phyloP scores from a whole-genome alignment of 169 alveolate species.

The Babesia divergens region DNA sequence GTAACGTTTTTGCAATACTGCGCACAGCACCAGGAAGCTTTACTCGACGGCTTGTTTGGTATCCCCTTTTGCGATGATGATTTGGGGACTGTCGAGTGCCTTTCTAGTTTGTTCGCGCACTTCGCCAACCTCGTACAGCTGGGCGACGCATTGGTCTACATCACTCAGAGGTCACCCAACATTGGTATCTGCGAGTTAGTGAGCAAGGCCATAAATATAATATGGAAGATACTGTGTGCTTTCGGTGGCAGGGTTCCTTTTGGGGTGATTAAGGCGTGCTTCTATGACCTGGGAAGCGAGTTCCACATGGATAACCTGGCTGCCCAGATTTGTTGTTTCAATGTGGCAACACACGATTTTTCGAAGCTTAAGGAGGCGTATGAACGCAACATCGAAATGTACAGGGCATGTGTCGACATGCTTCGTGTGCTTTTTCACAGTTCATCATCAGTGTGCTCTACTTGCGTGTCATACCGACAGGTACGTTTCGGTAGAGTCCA shows the following conservation, averaged over 20 bases:
- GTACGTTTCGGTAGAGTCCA: background rate
- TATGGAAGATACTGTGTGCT: slow-evolving; percentile 6
- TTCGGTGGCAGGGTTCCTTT: slow-evolving; percentile 16
- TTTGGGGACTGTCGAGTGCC: slow-evolving; percentile 8
- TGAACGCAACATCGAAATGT: background rate
- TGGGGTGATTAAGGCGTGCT: slow-evolving; percentile 25
- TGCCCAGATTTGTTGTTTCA: slow-evolving; percentile 44
- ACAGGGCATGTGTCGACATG: slow-evolving; percentile 2
- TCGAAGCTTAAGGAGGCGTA: background rate
- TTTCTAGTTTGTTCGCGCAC: slow-evolving; percentile 10
- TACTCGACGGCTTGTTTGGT: background rate
- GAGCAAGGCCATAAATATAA: background rate
- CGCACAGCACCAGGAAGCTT: background rate
- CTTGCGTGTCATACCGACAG: slow-evolving; percentile 9
- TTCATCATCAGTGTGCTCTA: background rate
- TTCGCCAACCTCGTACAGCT: slow-evolving; percentile 15
- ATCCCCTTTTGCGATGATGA: background rate
- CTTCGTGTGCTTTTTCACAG: background rate
- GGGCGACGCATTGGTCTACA: slow-evolving; percentile 28
- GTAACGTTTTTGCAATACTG: background rate
- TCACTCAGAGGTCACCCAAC: slow-evolving; percentile 43
- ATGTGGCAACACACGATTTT: background rate
- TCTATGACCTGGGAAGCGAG: slow-evolving; percentile 50
- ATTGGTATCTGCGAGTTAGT: background rate
- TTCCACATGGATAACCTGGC: slow-evolving; percentile 25